Evolutionary conservation across 2,329 filamentous ascomycete genomes (phyloP).

Genomic region (Diaporthe helianthi): DNA sequence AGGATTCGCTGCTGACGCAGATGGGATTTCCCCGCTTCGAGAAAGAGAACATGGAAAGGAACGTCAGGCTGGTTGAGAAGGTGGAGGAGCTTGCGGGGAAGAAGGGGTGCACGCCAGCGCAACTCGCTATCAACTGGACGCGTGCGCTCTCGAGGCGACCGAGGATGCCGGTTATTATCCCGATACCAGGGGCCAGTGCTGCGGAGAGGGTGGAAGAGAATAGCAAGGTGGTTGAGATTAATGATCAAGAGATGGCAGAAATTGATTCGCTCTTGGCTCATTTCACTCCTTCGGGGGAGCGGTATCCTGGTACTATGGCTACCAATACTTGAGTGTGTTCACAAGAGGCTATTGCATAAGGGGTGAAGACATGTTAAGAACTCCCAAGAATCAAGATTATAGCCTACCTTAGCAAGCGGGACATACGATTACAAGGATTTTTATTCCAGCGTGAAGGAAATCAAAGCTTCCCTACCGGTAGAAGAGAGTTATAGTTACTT

Average conservation of each 20-base stretch:
- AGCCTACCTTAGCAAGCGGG: too few species aligned
- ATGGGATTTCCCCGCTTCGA: neutral
- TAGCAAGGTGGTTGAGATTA: slow-evolving; percentile 46
- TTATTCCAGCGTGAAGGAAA: too few species aligned
- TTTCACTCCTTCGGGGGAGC: slow-evolving; percentile 31
- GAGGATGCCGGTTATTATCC: neutral
- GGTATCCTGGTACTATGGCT: neutral
- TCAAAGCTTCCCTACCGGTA: too few species aligned
- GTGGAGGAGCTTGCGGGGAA: neutral
- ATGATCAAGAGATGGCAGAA: slow-evolving; percentile 46
- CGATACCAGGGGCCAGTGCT: neutral
- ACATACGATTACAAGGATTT: too few species aligned
- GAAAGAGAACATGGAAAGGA: neutral
- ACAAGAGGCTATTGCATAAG: neutral
- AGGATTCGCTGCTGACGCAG: neutral
- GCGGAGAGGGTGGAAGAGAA: slow-evolving; percentile 47
- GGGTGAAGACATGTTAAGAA: neutral
- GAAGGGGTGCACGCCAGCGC: neutral
- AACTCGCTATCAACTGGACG: neutral
- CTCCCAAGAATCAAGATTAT: too few species aligned
- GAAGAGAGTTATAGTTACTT: too few species aligned
- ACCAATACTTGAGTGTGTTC: neutral
- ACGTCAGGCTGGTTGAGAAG: neutral
- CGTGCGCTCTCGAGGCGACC: neutral
- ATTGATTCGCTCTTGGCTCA: slow-evolving; percentile 42